Evolutionary conservation across 2,329 filamentous ascomycete species (phyloP).

Genomic region (Fusarium sulawesiense): DNA sequence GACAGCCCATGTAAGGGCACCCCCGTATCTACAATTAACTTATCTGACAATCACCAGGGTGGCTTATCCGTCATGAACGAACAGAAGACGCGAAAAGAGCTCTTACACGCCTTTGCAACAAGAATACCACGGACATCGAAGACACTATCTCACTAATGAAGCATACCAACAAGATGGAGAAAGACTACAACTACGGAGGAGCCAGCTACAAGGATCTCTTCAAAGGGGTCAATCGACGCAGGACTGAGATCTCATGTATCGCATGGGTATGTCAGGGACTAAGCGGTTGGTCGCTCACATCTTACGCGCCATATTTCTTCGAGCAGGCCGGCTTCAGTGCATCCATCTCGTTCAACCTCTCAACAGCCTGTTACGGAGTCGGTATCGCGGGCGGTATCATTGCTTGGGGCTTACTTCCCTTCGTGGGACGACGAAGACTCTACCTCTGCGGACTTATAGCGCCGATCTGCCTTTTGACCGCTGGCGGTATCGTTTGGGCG

Average conservation of each 20-base stretch:
- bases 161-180: conserved; percentile 57
- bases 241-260: conserved; percentile 47
- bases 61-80: conserved; percentile 53
- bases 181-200: conserved; percentile 51
- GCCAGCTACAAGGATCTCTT: conserved; percentile 40
- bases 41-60: conserved; percentile 42
- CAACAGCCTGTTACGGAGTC: conserved; percentile 53
- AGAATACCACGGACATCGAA: conserved; percentile 52
- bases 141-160: conserved; percentile 58
- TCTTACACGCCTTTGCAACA: conserved; percentile 47
- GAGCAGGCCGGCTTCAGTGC: conserved; percentile 55
- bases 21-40: not conserved
- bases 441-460: conserved; percentile 52
- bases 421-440: conserved; percentile 55
- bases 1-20: conserved; percentile 54
- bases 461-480: conserved; percentile 48
- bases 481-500: conserved; percentile 54
- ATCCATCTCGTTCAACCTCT: conserved; percentile 53
- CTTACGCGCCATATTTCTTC: conserved; percentile 55
- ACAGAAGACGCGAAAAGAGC: conserved; percentile 49
- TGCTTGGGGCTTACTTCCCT: conserved; percentile 54
- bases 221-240: conserved; percentile 43
- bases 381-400: conserved; percentile 55
- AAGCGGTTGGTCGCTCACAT: conserved; percentile 38
- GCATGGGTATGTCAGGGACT: conserved; percentile 46